Percentiles rank a stretch among this genome's conserved stretches.
These are phyloP conservation scores for Suillus americanus DNA, from an alignment of 768 basidiomycete species.

Conservation along the genomic window DNA sequence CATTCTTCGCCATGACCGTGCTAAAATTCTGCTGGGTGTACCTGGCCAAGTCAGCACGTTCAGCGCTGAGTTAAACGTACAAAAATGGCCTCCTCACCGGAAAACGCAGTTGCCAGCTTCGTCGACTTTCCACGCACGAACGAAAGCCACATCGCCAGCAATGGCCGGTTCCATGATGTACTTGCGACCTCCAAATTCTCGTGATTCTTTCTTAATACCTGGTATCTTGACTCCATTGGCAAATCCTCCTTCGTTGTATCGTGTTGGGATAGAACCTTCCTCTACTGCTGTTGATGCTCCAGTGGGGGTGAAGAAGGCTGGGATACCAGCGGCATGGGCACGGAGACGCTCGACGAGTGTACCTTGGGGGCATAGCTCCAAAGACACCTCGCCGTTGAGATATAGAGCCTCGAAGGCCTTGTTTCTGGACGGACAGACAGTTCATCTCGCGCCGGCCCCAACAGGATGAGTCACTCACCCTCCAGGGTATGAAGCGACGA, in stretches of 20 bases:
- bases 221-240: constrained; percentile 66
- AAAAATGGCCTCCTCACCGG: constrained; percentile 46
- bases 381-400: constrained; percentile 74
- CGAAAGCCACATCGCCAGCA: constrained; percentile 78
- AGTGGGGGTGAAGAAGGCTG: constrained; percentile 92
- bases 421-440: constrained; percentile 49
- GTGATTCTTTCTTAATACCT: constrained; percentile 74
- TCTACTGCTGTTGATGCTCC: constrained; percentile 90
- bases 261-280: constrained; percentile 72
- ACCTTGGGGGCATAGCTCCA: constrained; percentile 91
- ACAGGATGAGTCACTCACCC: constrained; percentile 45
- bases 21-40: constrained; percentile 89
- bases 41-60: constrained; percentile 36
- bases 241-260: constrained; percentile 75
- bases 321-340: constrained; percentile 88
- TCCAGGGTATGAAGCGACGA: constrained; percentile 90
- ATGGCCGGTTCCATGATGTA: constrained; percentile 84
- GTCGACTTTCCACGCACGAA: constrained; percentile 91
- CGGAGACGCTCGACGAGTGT: constrained; percentile 87
- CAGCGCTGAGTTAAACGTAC: background rate
- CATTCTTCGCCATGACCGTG: constrained; percentile 87
- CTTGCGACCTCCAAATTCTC: constrained; percentile 72
- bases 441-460: background rate
- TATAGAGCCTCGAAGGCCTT: constrained; percentile 84
- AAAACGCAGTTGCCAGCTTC: constrained; percentile 91